phyloP scores from a whole-genome alignment of 202 grass and related monocot genomes.

The Carex arenaria region DNA sequence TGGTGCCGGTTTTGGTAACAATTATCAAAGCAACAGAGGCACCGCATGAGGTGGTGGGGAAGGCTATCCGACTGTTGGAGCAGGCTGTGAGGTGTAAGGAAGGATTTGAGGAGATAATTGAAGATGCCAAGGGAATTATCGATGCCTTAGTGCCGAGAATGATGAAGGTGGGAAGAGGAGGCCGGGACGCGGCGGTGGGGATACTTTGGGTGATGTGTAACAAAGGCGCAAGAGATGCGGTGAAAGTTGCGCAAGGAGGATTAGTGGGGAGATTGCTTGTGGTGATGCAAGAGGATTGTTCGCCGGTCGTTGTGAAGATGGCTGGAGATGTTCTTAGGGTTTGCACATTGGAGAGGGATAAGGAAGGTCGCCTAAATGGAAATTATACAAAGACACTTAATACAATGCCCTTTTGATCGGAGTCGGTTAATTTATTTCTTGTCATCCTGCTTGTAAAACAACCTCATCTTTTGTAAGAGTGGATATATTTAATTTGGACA shows the following conservation, averaged over 20 bases:
- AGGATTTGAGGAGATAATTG: slow-evolving; percentile 55
- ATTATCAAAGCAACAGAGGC: slow-evolving; percentile 39
- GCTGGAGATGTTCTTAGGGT: slow-evolving; percentile 70
- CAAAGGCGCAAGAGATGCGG: slow-evolving; percentile 50
- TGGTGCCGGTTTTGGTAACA: slow-evolving; percentile 37
- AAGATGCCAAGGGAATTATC: slow-evolving; percentile 40
- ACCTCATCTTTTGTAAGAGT: slow-evolving; percentile 7
- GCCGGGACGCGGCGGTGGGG: slow-evolving; percentile 68
- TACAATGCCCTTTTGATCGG: slow-evolving; percentile 87
- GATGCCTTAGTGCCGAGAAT: slow-evolving; percentile 58
- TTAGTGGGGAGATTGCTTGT: slow-evolving; percentile 70
- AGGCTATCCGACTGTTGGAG: slow-evolving; percentile 45
- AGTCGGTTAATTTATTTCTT: neutral
- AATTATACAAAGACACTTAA: slow-evolving; percentile 89
- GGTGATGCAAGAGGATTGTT: slow-evolving; percentile 84
- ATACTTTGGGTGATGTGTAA: slow-evolving; percentile 58
- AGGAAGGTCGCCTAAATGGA: slow-evolving; percentile 33
- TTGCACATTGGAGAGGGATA: slow-evolving; percentile 49
- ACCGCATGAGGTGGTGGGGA: slow-evolving; percentile 52
- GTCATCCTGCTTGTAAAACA: neutral
- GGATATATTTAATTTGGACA: neutral
- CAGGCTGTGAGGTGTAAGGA: slow-evolving; percentile 57
- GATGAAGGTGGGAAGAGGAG: slow-evolving; percentile 56
- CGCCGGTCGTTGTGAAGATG: slow-evolving; percentile 66
- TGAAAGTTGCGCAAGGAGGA: slow-evolving; percentile 42